A percentile compares a stretch with the other conserved stretches of the same genome.
Conservation (phyloP, 2,329 filamentous ascomycete species). For the Pestalotiopsis sp. region DNA sequence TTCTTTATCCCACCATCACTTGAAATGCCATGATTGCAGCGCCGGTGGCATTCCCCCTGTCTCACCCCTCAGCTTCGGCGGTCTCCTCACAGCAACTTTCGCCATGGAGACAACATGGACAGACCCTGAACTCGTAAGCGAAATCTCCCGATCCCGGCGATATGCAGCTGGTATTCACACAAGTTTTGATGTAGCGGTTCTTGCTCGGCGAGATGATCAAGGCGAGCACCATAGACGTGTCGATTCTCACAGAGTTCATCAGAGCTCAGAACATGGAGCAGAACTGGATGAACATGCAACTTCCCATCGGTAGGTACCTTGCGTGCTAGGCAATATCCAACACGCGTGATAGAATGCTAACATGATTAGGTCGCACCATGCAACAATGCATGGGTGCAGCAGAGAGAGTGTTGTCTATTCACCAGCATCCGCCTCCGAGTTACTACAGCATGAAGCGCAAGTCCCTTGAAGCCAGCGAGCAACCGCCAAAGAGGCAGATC, state of each 20-base stretch:
- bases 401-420: conserved; percentile 38
- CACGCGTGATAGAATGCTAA: conserved; percentile 21
- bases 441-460: conserved; percentile 37
- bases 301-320: conserved; percentile 44
- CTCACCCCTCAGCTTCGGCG: conserved; percentile 25
- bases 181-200: conserved; percentile 48
- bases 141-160: not conserved
- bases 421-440: conserved; percentile 32
- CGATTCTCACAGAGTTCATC: conserved; percentile 50
- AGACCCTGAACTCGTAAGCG: conserved; percentile 54
- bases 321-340: conserved; percentile 5
- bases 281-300: conserved; percentile 51
- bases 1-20: conserved; percentile 20
- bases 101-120: conserved; percentile 50
- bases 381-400: conserved; percentile 46
- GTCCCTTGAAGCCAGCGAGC: conserved; percentile 35
- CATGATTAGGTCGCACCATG: conserved; percentile 46
- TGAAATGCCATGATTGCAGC: conserved; percentile 37
- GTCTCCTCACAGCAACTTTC: conserved; percentile 22
- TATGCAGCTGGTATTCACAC: conserved; percentile 21
- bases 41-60: conserved; percentile 28
- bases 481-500: conserved; percentile 35
- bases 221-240: conserved; percentile 51
- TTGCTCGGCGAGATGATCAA: conserved; percentile 62
- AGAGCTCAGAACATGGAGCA: conserved; percentile 41